These are phyloP conservation scores for Pyrenophora graminea DNA, from an alignment of 2,329 filamentous ascomycete species.

Conservation along the genomic window DNA sequence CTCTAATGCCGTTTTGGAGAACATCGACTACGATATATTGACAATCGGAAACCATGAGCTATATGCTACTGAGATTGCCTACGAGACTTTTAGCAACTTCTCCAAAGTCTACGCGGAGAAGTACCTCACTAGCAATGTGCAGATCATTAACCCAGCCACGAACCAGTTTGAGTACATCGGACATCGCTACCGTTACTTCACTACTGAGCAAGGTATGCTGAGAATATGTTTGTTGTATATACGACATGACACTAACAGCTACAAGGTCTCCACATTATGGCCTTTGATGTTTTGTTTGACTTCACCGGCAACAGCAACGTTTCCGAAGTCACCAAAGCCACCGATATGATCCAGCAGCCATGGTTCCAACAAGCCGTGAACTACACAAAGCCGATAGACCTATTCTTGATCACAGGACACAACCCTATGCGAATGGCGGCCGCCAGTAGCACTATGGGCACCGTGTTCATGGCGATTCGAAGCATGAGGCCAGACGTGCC, in stretches of 20 bases:
- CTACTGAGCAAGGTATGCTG: conserved; percentile 49
- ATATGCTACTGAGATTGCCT: conserved; percentile 65
- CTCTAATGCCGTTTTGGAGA: conserved; percentile 59
- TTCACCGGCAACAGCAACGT: conserved; percentile 64
- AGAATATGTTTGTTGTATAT: not conserved
- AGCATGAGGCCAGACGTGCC: conserved; percentile 60
- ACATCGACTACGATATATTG: conserved; percentile 59
- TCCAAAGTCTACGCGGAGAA: conserved; percentile 60
- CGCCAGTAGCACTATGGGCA: conserved; percentile 52
- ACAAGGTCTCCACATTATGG: conserved; percentile 55
- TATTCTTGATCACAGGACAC: conserved; percentile 68
- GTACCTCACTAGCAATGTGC: conserved; percentile 60
- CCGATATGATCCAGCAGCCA: conserved; percentile 55
- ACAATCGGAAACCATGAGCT: conserved; percentile 68
- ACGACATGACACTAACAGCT: not conserved
- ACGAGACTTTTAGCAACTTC: conserved; percentile 64
- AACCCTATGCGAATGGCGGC: conserved; percentile 59
- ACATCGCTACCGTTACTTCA: conserved; percentile 55
- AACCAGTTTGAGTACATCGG: conserved; percentile 54
- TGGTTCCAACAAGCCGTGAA: conserved; percentile 67
- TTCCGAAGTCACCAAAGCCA: conserved; percentile 63
- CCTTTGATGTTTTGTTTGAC: conserved; percentile 57
- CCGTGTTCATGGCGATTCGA: conserved; percentile 64
- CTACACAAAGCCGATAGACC: conserved; percentile 60
- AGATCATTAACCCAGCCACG: conserved; percentile 52